These are phyloP conservation scores for Colletotrichum tanaceti DNA, from an alignment of 2,329 filamentous ascomycete species.

Conservation along the genomic window DNA sequence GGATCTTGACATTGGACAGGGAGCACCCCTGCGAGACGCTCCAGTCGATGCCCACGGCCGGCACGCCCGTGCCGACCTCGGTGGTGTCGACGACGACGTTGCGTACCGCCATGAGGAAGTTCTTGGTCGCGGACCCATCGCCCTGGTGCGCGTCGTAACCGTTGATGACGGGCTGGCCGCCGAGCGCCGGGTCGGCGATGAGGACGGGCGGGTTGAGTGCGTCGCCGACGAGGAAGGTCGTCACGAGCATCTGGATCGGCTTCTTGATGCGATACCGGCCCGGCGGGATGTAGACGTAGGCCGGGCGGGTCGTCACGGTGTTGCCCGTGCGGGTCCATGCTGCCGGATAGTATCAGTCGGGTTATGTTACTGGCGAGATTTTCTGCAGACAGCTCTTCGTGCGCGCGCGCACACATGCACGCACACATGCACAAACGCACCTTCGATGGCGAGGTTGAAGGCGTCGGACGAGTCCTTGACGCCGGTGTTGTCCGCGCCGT, in stretches of 20 bases:
- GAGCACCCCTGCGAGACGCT: conserved; percentile 48
- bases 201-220: conserved; percentile 46
- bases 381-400: not conserved
- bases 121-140: conserved; percentile 46
- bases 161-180: conserved; percentile 42
- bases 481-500: conserved; percentile 46
- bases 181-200: conserved; percentile 42
- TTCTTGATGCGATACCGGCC: conserved; percentile 48
- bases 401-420: too few relatives aligned
- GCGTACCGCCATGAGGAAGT: conserved; percentile 50
- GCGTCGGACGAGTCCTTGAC: conserved; percentile 44
- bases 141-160: conserved; percentile 45
- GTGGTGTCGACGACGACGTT: conserved; percentile 48
- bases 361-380: conserved; percentile 7
- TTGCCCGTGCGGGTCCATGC: conserved; percentile 46
- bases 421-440: not conserved
- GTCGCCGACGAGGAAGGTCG: conserved; percentile 49
- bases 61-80: conserved; percentile 37
- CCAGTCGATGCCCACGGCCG: conserved; percentile 47
- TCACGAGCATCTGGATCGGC: conserved; percentile 48
- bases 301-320: conserved; percentile 44
- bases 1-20: conserved; percentile 47
- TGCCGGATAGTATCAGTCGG: conserved; percentile 14
- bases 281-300: conserved; percentile 47
- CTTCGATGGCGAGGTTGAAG: conserved; percentile 46